These are phyloP conservation scores for Microbotryum violaceum DNA, from an alignment of 1,284 basidiomycete genomes.

Conservation along the genomic window DNA sequence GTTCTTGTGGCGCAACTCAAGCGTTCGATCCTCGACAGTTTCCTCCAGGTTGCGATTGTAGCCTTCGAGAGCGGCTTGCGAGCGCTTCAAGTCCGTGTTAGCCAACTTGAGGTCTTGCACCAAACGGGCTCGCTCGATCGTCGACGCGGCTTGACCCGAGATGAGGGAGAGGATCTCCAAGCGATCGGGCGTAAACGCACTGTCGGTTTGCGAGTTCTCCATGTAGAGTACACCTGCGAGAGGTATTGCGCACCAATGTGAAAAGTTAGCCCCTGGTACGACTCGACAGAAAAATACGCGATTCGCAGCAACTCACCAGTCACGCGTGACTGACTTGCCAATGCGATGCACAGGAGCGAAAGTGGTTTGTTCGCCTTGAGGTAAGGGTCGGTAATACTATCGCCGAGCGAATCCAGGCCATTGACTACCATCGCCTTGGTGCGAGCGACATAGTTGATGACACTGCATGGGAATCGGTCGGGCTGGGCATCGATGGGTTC, in stretches of 20 bases:
- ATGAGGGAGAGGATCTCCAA: slow-evolving; percentile 30
- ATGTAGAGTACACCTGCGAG: slow-evolving; percentile 19
- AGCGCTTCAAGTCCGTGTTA: slow-evolving; percentile 20
- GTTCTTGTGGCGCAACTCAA: slow-evolving; percentile 17
- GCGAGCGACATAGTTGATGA: slow-evolving; percentile 26
- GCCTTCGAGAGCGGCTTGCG: slow-evolving; percentile 24
- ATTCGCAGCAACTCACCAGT: slow-evolving; percentile 2
- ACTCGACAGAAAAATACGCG: no score
- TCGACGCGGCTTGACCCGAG: slow-evolving; percentile 22
- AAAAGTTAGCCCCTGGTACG: no score
- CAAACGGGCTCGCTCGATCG: slow-evolving; percentile 27
- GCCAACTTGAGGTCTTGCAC: slow-evolving; percentile 23
- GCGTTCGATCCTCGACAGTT: slow-evolving; percentile 20
- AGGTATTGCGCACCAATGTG: no score
- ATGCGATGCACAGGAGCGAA: slow-evolving; percentile 25
- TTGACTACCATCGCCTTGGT: slow-evolving; percentile 23
- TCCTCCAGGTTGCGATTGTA: slow-evolving; percentile 26
- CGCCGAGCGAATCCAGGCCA: slow-evolving; percentile 16
- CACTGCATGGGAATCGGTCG: slow-evolving; percentile 20
- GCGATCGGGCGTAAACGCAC: slow-evolving; percentile 27
- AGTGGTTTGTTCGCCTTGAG: slow-evolving; percentile 12
- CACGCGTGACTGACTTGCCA: slow-evolving; percentile 20
- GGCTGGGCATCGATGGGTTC: slow-evolving; percentile 23
- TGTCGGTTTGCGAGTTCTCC: slow-evolving; percentile 25
- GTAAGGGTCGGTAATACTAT: slow-evolving; percentile 15